Conservation (phyloP, 2,329 filamentous ascomycete species). For the Cordyceps cateniannulata region DNA sequence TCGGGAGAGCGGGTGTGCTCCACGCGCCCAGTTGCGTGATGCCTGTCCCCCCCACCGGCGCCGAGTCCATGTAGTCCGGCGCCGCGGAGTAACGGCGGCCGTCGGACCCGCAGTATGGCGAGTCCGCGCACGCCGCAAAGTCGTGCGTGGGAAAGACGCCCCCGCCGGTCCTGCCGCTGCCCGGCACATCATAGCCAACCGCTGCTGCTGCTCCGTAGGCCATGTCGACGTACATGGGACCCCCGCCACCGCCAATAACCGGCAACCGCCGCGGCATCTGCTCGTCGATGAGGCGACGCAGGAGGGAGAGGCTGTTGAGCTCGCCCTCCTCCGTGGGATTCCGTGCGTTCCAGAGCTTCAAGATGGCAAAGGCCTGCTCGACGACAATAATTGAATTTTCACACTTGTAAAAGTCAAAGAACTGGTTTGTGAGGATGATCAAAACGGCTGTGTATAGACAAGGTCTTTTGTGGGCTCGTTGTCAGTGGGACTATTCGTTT, state of each 20-base stretch:
- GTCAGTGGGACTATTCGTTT: neutral
- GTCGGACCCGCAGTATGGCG: neutral
- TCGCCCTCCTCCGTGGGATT: neutral
- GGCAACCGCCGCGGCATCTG: neutral
- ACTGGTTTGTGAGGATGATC: conserved; percentile 51
- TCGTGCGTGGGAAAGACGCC: neutral
- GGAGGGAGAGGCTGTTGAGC: neutral
- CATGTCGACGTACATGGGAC: neutral
- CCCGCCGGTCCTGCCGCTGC: neutral
- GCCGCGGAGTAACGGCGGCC: conserved; percentile 1
- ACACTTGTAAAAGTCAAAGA: conserved; percentile 42
- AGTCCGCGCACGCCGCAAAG: neutral
- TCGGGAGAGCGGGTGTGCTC: neutral
- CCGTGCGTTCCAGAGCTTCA: neutral
- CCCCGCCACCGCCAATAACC: too few relatives aligned
- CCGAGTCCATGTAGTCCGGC: neutral
- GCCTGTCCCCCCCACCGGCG: neutral
- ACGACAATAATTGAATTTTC: conserved; percentile 34
- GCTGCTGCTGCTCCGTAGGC: neutral
- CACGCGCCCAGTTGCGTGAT: neutral
- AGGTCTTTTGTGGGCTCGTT: conserved; percentile 34
- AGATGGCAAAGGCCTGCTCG: conserved; percentile 18
- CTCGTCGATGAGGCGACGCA: neutral
- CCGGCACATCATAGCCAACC: neutral
- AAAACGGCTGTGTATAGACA: conserved; percentile 50